Conservation (phyloP, 306 rosid species). For the Lathyrus tuberosus region DNA sequence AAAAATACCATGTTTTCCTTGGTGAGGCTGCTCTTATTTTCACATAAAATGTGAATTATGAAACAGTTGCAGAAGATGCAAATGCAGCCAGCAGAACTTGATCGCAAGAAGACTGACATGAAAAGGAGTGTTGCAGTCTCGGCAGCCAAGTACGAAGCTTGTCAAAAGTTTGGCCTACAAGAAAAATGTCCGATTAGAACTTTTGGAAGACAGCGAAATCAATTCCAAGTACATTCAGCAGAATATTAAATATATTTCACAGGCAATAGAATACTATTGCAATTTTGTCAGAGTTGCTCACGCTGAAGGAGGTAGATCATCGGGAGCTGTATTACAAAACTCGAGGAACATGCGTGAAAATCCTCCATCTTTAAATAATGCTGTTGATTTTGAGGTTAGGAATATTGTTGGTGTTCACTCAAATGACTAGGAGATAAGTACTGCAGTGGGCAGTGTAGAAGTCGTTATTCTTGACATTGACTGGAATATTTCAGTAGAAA, state of each 20-base stretch:
- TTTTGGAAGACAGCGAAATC: slow-evolving; percentile 85
- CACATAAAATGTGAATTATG: too few species aligned
- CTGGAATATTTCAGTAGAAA: slow-evolving; percentile 87
- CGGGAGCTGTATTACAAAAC: too few species aligned
- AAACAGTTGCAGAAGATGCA: slow-evolving; percentile 96
- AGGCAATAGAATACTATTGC: slow-evolving; percentile 79
- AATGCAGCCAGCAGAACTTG: slow-evolving; percentile 84
- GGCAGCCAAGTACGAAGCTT: slow-evolving; percentile 88
- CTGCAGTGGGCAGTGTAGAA: slow-evolving; percentile 39
- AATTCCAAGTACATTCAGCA: slow-evolving; percentile 76
- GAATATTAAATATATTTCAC: slow-evolving; percentile 65
- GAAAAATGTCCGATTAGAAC: slow-evolving; percentile 74
- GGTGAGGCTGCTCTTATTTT: too few species aligned
- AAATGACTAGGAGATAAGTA: slow-evolving; percentile 49
- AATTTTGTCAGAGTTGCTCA: slow-evolving; percentile 87
- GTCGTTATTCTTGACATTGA: slow-evolving; percentile 64
- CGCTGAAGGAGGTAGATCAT: slow-evolving; percentile 73
- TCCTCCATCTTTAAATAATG: too few species aligned
- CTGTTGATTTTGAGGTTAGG: too few species aligned
- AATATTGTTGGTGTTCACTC: too few species aligned
- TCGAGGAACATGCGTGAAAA: too few species aligned
- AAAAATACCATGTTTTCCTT: too few species aligned
- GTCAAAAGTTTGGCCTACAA: slow-evolving; percentile 97
- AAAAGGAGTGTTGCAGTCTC: slow-evolving; percentile 83
- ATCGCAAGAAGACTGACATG: slow-evolving; percentile 90